phyloP scores from a whole-genome alignment of 768 basidiomycete genomes.

The Podaxis mareebaensis region DNA sequence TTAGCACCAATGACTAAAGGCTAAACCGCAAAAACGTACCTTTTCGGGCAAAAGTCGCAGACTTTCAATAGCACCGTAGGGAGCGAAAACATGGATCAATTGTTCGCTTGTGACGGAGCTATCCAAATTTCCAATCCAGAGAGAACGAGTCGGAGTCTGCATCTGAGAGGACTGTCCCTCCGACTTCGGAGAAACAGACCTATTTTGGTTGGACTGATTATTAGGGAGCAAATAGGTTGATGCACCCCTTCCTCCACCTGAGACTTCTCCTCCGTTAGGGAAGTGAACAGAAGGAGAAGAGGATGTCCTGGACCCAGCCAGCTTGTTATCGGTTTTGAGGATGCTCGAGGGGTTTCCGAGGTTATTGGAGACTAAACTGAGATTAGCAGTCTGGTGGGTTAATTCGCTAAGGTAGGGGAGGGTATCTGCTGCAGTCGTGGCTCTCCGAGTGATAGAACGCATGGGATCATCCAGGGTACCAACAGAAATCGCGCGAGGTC shows the following conservation, averaged over 20 bases:
- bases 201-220: conserved; percentile 48
- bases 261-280: conserved; percentile 48
- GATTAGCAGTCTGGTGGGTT: conserved; percentile 40
- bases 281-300: conserved; percentile 66
- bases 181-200: conserved; percentile 82
- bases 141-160: conserved; percentile 91
- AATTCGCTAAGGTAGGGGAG: conserved; percentile 63
- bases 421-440: conserved; percentile 49
- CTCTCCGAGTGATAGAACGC: conserved; percentile 66
- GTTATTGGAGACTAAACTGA: conserved; percentile 38
- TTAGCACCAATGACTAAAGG: conserved; percentile 1
- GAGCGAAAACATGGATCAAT: conserved; percentile 92
- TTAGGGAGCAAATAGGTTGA: conserved; percentile 69
- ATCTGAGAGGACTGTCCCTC: conserved; percentile 71
- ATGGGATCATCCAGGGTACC: conserved; percentile 82
- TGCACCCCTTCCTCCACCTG: conserved; percentile 53
- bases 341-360: conserved; percentile 49
- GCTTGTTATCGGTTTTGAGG: conserved; percentile 59
- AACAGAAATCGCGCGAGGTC: conserved; percentile 88
- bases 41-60: conserved; percentile 95
- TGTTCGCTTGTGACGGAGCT: conserved; percentile 93
- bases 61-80: conserved; percentile 97
- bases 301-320: conserved; percentile 42
- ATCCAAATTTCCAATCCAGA: conserved; percentile 99
- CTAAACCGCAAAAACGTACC: conserved; percentile 43